Percentiles rank a stretch among this genome's conserved stretches.
Conservation (phyloP, 2,329 filamentous ascomycete species). For the Mycogone perniciosa region DNA sequence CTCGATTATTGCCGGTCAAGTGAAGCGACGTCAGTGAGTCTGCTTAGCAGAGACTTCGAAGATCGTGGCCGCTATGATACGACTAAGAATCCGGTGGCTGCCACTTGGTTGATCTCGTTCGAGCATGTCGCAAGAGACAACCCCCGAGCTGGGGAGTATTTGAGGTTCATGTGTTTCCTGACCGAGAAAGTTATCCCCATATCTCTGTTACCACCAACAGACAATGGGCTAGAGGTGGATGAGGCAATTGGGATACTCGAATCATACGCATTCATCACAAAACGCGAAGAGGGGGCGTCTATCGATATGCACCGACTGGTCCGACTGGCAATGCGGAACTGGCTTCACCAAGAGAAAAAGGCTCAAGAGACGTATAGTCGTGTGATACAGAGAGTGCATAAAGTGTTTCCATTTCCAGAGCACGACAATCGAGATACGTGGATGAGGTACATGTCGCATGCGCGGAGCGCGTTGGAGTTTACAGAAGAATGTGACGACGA, state of each 20-base stretch:
- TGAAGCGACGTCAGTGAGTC: conserved; percentile 15
- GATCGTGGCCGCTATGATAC: conserved; percentile 22
- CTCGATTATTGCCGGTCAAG: conserved; percentile 20
- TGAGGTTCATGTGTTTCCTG: conserved; percentile 25
- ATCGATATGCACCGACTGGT: not conserved
- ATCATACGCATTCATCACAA: not conserved
- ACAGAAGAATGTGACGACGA: not conserved
- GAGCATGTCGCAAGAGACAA: conserved; percentile 21
- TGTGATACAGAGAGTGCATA: not conserved
- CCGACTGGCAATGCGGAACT: conserved; percentile 18
- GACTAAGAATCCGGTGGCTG: conserved; percentile 23
- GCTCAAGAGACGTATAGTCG: not conserved
- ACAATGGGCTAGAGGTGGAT: conserved; percentile 9
- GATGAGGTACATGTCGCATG: not conserved
- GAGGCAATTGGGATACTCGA: conserved; percentile 11
- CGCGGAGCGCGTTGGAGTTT: not conserved
- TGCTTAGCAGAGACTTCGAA: conserved; percentile 27
- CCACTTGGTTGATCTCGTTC: conserved; percentile 31
- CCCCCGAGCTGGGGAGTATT: conserved; percentile 22
- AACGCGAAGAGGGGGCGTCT: not conserved
- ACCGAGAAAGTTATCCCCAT: conserved; percentile 25
- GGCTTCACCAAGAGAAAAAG: conserved; percentile 16
- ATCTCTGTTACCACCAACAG: conserved; percentile 17
- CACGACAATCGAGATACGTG: not conserved
- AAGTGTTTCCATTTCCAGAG: not conserved